Evolutionary conservation across 306 rosid species (phyloP).

Genomic region (Acmispon strigosus): DNA sequence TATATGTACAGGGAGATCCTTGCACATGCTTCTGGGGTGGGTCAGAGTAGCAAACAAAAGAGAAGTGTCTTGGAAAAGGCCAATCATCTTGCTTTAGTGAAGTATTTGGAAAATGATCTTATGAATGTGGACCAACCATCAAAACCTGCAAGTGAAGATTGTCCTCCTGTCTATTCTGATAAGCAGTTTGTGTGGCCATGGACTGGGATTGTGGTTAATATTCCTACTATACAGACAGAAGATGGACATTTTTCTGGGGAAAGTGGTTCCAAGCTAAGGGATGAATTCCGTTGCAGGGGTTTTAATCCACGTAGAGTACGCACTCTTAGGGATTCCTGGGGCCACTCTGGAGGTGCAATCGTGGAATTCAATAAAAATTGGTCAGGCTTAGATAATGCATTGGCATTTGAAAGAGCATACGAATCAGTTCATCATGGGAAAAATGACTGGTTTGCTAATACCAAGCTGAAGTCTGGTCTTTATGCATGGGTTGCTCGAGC

Average conservation of each 20-base stretch:
- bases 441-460: slow-evolving; percentile 52
- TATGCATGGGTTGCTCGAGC: slow-evolving; percentile 92
- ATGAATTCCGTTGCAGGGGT: slow-evolving; percentile 67
- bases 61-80: slow-evolving; percentile 74
- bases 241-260: slow-evolving; percentile 69
- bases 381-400: slow-evolving; percentile 72
- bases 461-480: slow-evolving; percentile 53
- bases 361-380: slow-evolving; percentile 82
- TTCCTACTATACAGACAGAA: slow-evolving; percentile 56
- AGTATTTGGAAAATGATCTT: slow-evolving; percentile 59
- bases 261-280: slow-evolving; percentile 90
- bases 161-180: slow-evolving; percentile 38
- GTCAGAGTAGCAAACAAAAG: slow-evolving; percentile 71
- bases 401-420: slow-evolving; percentile 80
- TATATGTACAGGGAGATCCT: slow-evolving; percentile 61
- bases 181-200: slow-evolving; percentile 90
- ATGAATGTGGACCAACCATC: slow-evolving; percentile 38
- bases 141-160: slow-evolving; percentile 24
- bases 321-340: slow-evolving; percentile 57
- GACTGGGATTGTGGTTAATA: slow-evolving; percentile 80
- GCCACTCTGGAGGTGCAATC: slow-evolving; percentile 75
- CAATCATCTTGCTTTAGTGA: slow-evolving; percentile 70
- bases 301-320: slow-evolving; percentile 68
- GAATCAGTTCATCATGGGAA: slow-evolving; percentile 70
- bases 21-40: slow-evolving; percentile 92